Evolutionary conservation across 2,329 filamentous ascomycete species (phyloP), one percentile per base, ranked within the genome.

Genomic region (Pleomassaria siparia): DNA sequence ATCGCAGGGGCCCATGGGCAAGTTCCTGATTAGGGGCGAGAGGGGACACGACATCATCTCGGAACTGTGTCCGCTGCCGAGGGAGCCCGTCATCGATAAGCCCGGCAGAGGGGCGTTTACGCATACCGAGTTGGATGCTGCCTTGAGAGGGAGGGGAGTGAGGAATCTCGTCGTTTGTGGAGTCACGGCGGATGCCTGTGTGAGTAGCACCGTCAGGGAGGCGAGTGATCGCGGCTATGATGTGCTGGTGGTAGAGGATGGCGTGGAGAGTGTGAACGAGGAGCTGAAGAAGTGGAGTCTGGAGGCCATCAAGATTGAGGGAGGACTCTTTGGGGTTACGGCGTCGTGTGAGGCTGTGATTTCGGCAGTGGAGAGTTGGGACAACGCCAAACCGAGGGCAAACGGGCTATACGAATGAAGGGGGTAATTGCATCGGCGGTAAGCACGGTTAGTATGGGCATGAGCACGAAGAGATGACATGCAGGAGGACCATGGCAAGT

Each of bases 11-110:
- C 81, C 81, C 1, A 63, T 84, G 36, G 82, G 82, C 1, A 76
- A 78, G n/a, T 72, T 84, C 2, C 67, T 85, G 3, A 71, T 85
- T 20, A 76, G 81, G 16, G 82, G 82, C 1, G 78, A 84, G 55
- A 58, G 69, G 18, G 82, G 82, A 1, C 81, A 84, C 57, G 80
- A 80, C 39, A 82, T 77, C 24, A 74, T 84, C 15, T 67, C 74
- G 7, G 80, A 84, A 54, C 63, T 82, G 25, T 74, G 74, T 47
- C 79, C 79, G 12, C 45, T 75, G 13, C 63, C 66, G 1, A 44
- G 67, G 2, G 79, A 82, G 54, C 72, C 76, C 0, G 69, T 81
- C 8, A 75, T 82, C 35, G 79, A 82, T 61, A 81, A 82, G 60
- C 78, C 79, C 0, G 78, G 79, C 0, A 72, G 77, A 20, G 73